Evolutionary conservation across 2,329 filamentous ascomycete species (phyloP), one percentile per base, ranked within the genome.

Genomic region (Penicillium sp.): DNA sequence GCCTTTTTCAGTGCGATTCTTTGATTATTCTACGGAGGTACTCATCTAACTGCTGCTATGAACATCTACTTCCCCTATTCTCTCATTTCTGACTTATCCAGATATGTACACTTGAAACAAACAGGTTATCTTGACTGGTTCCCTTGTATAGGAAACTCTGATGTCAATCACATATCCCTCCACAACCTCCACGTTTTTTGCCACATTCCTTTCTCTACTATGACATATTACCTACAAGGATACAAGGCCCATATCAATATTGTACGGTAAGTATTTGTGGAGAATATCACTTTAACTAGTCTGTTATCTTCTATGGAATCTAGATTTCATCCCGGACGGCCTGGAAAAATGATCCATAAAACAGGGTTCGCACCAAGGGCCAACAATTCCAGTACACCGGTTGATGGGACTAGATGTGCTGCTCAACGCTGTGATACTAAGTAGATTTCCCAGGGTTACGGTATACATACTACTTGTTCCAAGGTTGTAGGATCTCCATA

Each of bases 361-460:
- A 9, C n/a, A 40, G 25, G 19, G 19, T 37, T 45, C 19, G 16
- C 14, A 28, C 16, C 5, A 16, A 43, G 11, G 12, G 4, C 12
- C 16, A n/a, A 12, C 46, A 22, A 37, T 46, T 53, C 57, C 49
- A 49, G 19, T 31, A 19, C 16, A 36, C 14, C 41, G 50, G 53
- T 61, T 50, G 33, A 53, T 16, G 45, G 44, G 46, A 57, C 47
- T 40, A 58, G 48, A 35, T 30, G 30, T 51, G 33, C 38, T 30
- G 36, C 55, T 55, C 41, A 31, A 53, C 14, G 9, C 8, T 25
- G 40, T 36, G 31, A 35, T 40, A 46, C 30, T 12, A 5, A 25
- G 19, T 31, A 10, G 30, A 4, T 12, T 12, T 31, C 10, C 30
- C 4, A 22, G 22, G 22, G 22, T 22, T 22, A 22, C 22, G 3